phyloP scores from a whole-genome alignment of 805 yeast genomes.

The Barnettozyma californica region DNA sequence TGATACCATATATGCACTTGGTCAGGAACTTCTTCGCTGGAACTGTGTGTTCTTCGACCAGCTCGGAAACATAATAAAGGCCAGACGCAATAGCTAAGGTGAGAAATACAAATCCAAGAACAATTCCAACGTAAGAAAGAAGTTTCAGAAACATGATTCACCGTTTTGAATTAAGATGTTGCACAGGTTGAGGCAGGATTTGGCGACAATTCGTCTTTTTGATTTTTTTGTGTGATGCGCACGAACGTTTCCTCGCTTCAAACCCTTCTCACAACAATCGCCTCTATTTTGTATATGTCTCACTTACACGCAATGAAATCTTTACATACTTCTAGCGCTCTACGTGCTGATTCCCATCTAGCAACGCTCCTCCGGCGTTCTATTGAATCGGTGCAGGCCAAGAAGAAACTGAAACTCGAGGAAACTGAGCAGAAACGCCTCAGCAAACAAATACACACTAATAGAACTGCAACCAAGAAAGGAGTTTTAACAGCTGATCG shows the following conservation, averaged over 20 bases:
- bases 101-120: slow-evolving; percentile 55
- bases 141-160: slow-evolving; percentile 49
- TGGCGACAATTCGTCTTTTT: not conserved
- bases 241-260: not conserved
- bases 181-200: not conserved
- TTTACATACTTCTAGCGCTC: not conserved
- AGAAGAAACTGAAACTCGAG: slow-evolving; percentile 1
- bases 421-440: not conserved
- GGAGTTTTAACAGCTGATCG: slow-evolving; percentile 9
- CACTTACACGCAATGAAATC: not conserved
- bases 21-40: slow-evolving; percentile 69
- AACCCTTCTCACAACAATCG: not conserved
- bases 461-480: slow-evolving; percentile 2
- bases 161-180: not conserved
- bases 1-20: slow-evolving; percentile 58
- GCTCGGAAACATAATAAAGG: slow-evolving; percentile 81
- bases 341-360: slow-evolving; percentile 1
- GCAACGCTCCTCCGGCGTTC: slow-evolving; percentile 2
- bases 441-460: not conserved
- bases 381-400: slow-evolving; percentile 3
- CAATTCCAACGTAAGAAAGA: slow-evolving; percentile 54
- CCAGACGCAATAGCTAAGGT: slow-evolving; percentile 83
- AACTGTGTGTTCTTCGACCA: slow-evolving; percentile 90
- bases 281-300: not conserved
- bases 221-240: not conserved